Evolutionary conservation across 1,284 basidiomycete species (phyloP).

Genomic region (Sphagnurus paluster): DNA sequence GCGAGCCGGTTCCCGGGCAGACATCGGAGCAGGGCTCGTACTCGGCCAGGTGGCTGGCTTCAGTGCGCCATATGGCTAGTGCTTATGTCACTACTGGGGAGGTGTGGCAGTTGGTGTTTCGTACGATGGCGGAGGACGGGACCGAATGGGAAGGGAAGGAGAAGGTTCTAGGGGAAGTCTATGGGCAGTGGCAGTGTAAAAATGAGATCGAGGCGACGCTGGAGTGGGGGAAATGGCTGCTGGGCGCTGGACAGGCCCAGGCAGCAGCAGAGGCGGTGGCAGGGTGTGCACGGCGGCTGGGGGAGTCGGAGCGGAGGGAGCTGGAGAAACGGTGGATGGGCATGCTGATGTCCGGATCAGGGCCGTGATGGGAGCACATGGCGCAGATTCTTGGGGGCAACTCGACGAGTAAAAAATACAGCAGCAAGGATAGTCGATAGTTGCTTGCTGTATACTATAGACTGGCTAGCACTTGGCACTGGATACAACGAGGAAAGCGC

Average conservation of each 20-base stretch:
- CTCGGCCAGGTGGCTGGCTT: constrained; percentile 29
- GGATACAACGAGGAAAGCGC: neutral
- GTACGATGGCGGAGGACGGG: constrained; percentile 27
- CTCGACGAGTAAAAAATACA: too few species aligned
- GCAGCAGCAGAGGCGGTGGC: constrained; percentile 36
- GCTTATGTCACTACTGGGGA: constrained; percentile 41
- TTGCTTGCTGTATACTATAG: too few species aligned
- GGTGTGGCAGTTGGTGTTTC: constrained; percentile 47
- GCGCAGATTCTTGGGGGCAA: neutral
- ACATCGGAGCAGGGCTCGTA: constrained; percentile 28
- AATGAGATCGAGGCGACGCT: constrained; percentile 39
- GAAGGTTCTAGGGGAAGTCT: constrained; percentile 36
- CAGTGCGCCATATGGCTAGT: constrained; percentile 41
- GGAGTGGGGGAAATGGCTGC: constrained; percentile 48
- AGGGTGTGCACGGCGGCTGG: constrained; percentile 26
- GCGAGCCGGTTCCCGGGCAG: constrained; percentile 22
- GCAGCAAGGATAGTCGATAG: too few species aligned
- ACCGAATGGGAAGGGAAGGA: constrained; percentile 20
- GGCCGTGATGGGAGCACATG: constrained; percentile 13
- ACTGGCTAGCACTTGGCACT: neutral
- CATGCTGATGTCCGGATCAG: constrained; percentile 7
- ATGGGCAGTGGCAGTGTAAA: constrained; percentile 42
- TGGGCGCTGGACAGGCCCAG: constrained; percentile 37
- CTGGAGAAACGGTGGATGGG: constrained; percentile 22
- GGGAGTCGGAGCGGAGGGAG: constrained; percentile 13